These are phyloP conservation scores for Bisporella sp. DNA, from an alignment of 2,329 filamentous ascomycete genomes.

Conservation along the genomic window DNA sequence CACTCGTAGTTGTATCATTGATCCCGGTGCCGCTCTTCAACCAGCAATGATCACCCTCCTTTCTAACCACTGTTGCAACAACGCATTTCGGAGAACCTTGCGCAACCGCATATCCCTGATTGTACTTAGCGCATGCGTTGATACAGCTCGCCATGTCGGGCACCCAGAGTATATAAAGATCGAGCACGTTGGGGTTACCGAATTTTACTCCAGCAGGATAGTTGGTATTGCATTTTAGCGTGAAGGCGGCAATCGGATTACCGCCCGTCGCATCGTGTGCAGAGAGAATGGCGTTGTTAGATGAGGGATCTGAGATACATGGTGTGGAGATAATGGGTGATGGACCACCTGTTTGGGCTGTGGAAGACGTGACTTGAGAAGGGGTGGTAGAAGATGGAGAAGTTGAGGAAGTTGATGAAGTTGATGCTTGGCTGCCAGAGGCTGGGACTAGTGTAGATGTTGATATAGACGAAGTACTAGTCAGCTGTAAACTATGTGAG, in stretches of 20 bases:
- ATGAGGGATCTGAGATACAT: not conserved
- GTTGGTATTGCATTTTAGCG: not conserved
- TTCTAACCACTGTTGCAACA: no score
- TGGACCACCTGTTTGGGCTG: slow-evolving; percentile 37
- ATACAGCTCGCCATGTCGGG: not conserved
- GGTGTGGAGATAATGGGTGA: not conserved
- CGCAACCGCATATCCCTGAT: no score
- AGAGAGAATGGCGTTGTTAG: not conserved
- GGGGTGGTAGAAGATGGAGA: slow-evolving; percentile 31
- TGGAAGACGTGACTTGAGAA: slow-evolving; percentile 56
- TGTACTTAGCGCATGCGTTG: no score
- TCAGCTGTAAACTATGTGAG: no score
- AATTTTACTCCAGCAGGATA: not conserved
- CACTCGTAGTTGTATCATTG: no score
- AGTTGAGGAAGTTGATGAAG: no score
- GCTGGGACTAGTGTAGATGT: no score
- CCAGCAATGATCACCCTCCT: no score
- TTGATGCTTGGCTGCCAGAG: no score
- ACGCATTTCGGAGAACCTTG: no score
- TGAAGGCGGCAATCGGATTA: not conserved
- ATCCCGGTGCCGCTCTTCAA: no score
- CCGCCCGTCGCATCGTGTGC: not conserved
- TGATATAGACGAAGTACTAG: no score
- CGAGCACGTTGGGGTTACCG: not conserved
- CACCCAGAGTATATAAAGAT: not conserved